A percentile compares a stretch with the other conserved stretches of the same genome.
phyloP scores from a whole-genome alignment of 306 rosid genomes.

The Cicer pinnatifidum region DNA sequence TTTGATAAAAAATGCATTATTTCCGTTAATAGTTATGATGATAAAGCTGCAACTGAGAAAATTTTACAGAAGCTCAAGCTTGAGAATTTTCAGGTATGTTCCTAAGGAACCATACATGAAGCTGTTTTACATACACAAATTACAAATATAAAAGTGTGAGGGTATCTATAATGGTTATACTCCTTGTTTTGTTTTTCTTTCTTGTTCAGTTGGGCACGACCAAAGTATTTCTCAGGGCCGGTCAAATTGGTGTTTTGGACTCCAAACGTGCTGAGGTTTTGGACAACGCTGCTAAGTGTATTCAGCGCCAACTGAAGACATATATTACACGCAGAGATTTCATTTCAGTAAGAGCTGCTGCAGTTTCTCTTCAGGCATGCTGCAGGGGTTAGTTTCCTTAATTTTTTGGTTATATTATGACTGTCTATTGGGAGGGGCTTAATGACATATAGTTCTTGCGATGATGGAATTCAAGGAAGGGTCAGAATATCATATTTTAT shows the following conservation, averaged over 20 bases:
- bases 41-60: constrained; percentile 65
- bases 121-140: constrained; percentile 37
- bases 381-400: constrained; percentile 72
- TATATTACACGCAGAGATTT: constrained; percentile 72
- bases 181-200: constrained; percentile 35
- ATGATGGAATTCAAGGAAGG: constrained; percentile 1
- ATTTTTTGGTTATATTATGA: constrained; percentile 11
- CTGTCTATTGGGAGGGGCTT: constrained; percentile 23
- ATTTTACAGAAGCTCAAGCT: constrained; percentile 78
- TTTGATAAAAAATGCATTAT: constrained; percentile 5
- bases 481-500: not conserved
- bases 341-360: constrained; percentile 60
- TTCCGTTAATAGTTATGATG: constrained; percentile 71
- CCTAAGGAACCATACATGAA: constrained; percentile 18
- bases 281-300: constrained; percentile 80
- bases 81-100: constrained; percentile 82
- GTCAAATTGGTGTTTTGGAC: constrained; percentile 95
- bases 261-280: constrained; percentile 82
- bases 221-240: constrained; percentile 95
- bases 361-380: constrained; percentile 75
- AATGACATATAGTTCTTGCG: not conserved
- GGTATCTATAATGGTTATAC: constrained; percentile 30
- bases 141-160: constrained; percentile 6
- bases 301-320: constrained; percentile 73
- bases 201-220: constrained; percentile 79